Percentiles rank a stretch among this genome's conserved stretches.
These are phyloP conservation scores for Ganoderma resinaceum DNA, from an alignment of 1,284 basidiomycete species.

Conservation along the genomic window DNA sequence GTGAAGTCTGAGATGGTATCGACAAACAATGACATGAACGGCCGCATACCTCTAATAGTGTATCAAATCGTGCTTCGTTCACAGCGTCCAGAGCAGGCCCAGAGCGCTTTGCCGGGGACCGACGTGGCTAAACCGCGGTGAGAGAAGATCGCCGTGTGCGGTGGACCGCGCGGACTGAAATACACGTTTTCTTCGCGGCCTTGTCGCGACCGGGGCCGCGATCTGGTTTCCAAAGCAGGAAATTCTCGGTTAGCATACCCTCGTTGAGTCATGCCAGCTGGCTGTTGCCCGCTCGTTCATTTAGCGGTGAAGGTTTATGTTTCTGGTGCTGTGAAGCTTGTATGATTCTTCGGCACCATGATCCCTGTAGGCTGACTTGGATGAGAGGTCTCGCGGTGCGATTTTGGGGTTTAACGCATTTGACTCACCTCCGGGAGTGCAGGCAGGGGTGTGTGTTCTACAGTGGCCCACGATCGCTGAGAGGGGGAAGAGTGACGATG, in stretches of 20 bases:
- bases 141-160: slow-evolving; percentile 5
- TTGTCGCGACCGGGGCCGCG: slow-evolving; percentile 1
- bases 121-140: background rate
- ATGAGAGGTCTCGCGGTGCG: background rate
- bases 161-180: background rate
- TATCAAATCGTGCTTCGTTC: background rate
- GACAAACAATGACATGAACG: background rate
- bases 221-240: background rate
- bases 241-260: background rate
- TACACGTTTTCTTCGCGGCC: slow-evolving; percentile 1
- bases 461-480: background rate
- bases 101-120: background rate
- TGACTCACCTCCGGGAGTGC: background rate
- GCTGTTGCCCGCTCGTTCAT: background rate
- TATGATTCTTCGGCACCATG: background rate
- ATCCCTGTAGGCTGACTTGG: background rate
- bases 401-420: no score
- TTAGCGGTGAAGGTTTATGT: background rate
- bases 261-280: background rate
- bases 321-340: background rate
- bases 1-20: background rate
- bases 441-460: background rate
- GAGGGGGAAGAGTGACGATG: background rate
- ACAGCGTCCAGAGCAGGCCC: background rate
- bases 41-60: slow-evolving; percentile 2